phyloP scores from a whole-genome alignment of 1,139 yeast species.

The Hanseniaspora gamundiae region DNA sequence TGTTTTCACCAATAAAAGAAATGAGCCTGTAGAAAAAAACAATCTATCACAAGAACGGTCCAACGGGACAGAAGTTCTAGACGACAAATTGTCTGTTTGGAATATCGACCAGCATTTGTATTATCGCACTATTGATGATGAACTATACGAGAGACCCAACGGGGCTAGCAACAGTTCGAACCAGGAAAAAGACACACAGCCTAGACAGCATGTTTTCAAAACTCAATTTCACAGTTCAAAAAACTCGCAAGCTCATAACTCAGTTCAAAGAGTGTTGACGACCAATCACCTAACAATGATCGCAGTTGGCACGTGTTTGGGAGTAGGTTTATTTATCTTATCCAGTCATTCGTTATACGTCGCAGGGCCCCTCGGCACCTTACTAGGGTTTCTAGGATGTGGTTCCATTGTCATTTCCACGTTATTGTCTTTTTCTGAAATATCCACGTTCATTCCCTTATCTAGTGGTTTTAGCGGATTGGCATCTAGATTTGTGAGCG shows the following conservation, averaged over 20 bases:
- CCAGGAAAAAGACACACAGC: background rate
- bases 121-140: conserved; percentile 1
- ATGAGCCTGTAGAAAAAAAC: background rate
- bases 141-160: conserved; percentile 1
- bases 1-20: background rate
- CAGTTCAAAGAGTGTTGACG: conserved; percentile 41
- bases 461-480: conserved; percentile 71
- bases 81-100: conserved; percentile 10
- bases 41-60: background rate
- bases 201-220: background rate
- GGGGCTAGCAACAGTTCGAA: conserved; percentile 1
- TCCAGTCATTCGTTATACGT: conserved; percentile 62
- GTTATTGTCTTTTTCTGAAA: conserved; percentile 66
- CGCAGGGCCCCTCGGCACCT: conserved; percentile 74
- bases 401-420: conserved; percentile 59
- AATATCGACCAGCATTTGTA: conserved; percentile 5
- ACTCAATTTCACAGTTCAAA: background rate
- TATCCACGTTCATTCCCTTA: conserved; percentile 71
- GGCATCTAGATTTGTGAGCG: conserved; percentile 70
- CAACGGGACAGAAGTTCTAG: background rate
- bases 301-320: conserved; percentile 69
- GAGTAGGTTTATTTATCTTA: conserved; percentile 67
- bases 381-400: conserved; percentile 54
- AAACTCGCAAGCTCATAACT: conserved; percentile 1
- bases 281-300: conserved; percentile 70